Evolutionary conservation across 2,329 filamentous ascomycete genomes (phyloP), one percentile per base, ranked within the genome.

Genomic region (Sclerotinia trifoliorum): DNA sequence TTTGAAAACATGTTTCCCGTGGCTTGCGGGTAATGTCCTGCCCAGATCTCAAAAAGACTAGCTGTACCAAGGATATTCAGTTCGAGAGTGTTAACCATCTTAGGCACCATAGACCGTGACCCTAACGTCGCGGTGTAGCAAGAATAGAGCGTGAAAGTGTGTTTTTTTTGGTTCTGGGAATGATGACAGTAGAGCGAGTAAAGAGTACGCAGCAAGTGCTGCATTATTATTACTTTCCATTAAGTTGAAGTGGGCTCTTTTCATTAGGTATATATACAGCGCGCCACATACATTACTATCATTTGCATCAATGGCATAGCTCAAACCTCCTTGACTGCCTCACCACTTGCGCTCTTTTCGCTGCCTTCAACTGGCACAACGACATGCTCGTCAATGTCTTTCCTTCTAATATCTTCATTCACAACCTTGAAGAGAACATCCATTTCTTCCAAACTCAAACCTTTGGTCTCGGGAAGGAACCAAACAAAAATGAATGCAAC

Each of bases 401-500:
- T 57, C 24, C 60, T 57, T 24, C 66, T 56, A 1, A 49, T 48
- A 7, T 64, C 62, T 61, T 70, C 70, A 54, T 70, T 55, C 0
- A 70, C 70, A 19, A 64, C 66, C 11, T 65, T 55, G 49, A 71
- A 71, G 24, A 71, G 48, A 24, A 71, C 52, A 65, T 70, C 69
- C 69, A 70, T 71, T 29, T 70, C 64, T 52, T 70, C 70, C 26
- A 71, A 54, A 24, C 69, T 69, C n/a, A 69, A 32, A 7, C 67
- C 70, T 64, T 68, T 71, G 48, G 70, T 71, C 42, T 71, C 70
- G 17, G 69, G 70, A 13, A 71, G 52, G 51, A 70, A 70, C 70
- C 83, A 83, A 71, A 78, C 84, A 54, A 84, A 79, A 71, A 84
- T 65, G 15, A 72, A 70, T 15, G 49, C 67, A 21, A 52, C 56